Evolutionary conservation across 257 asterid genomes (phyloP).

Genomic region (Solanum dulcamara): DNA sequence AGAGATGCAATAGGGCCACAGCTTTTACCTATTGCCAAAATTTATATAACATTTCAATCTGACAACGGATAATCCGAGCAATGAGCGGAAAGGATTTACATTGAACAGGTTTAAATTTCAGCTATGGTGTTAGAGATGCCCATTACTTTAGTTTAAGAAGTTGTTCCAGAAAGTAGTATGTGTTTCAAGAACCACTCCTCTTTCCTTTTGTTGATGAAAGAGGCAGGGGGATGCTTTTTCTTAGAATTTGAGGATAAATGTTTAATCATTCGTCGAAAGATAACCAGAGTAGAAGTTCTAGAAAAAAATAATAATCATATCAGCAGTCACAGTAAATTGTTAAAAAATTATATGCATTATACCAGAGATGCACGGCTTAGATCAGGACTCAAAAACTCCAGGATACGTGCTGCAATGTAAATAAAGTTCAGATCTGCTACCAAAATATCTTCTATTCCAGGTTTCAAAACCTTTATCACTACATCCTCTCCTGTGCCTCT

Average conservation of each 20-base stretch:
- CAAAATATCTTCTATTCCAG: conserved; percentile 83
- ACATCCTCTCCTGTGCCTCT: conserved; percentile 80
- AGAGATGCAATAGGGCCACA: not conserved
- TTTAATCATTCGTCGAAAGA: not conserved
- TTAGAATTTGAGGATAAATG: not conserved
- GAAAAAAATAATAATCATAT: not conserved
- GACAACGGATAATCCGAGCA: not conserved
- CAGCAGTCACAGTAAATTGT: not conserved
- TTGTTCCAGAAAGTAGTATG: not conserved
- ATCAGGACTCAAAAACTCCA: conserved; percentile 96
- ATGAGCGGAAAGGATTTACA: not conserved
- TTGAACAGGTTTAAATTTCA: not conserved
- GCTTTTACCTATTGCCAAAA: not conserved
- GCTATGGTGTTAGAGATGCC: not conserved
- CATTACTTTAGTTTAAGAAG: not conserved
- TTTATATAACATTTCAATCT: not conserved
- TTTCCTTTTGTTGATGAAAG: not conserved
- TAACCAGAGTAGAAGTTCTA: not conserved
- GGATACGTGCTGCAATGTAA: conserved; percentile 75
- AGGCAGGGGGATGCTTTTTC: not conserved
- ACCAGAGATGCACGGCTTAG: conserved; percentile 96
- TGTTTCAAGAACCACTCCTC: not conserved
- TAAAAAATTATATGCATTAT: conserved; percentile 1
- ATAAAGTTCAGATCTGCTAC: conserved; percentile 93
- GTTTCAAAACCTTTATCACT: conserved; percentile 91